These are phyloP conservation scores for Colletotrichum orchidophilum DNA, from an alignment of 2,329 filamentous ascomycete species.

Conservation along the genomic window DNA sequence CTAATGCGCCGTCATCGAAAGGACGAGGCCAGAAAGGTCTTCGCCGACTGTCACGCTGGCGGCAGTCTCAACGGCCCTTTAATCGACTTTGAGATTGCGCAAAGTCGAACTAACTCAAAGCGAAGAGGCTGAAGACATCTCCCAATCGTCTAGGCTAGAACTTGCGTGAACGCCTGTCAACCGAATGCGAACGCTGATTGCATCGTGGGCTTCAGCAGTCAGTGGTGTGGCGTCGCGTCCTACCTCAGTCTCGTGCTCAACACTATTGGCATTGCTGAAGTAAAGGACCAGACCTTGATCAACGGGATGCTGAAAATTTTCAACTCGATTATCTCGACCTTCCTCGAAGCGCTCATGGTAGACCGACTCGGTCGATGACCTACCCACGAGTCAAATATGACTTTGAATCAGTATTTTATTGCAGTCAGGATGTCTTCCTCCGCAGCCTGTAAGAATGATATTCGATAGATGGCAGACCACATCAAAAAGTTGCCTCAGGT, in stretches of 20 bases:
- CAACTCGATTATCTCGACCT: conserved; percentile 28
- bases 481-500: no score
- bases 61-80: conserved; percentile 53
- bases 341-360: conserved; percentile 50
- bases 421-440: no score
- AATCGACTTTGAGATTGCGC: conserved; percentile 52
- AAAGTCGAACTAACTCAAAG: conserved; percentile 51
- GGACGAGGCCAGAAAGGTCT: conserved; percentile 60
- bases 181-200: conserved; percentile 40
- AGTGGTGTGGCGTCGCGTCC: conserved; percentile 46
- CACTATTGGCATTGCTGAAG: conserved; percentile 42
- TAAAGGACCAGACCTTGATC: conserved; percentile 49
- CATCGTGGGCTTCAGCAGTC: conserved; percentile 40
- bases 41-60: conserved; percentile 61
- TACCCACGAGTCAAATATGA: no score
- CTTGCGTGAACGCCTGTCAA: conserved; percentile 42
- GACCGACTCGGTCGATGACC: conserved; percentile 51
- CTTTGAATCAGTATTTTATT: no score
- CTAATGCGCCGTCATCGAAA: conserved; percentile 63
- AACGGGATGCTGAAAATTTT: conserved; percentile 42
- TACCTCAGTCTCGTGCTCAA: conserved; percentile 47
- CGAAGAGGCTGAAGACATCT: conserved; percentile 62
- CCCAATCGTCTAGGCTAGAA: conserved; percentile 38
- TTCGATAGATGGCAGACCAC: no score
- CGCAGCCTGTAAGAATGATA: no score